phyloP scores from a whole-genome alignment of 257 asterid species.

The Rubia yunnanensis region DNA sequence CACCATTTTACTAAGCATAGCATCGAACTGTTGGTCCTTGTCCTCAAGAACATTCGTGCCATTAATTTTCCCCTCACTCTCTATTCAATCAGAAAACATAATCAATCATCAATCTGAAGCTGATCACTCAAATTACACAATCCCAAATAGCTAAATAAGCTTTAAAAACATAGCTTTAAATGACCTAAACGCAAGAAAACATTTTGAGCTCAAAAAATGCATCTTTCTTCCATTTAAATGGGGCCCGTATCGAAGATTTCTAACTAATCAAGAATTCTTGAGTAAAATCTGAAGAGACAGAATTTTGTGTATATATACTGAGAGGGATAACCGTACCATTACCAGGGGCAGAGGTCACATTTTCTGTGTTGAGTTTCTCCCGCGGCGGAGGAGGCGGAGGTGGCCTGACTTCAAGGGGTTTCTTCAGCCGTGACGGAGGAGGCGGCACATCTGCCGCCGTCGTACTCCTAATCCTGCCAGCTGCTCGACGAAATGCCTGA shows the following conservation, averaged over 20 bases:
- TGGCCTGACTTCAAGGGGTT: conserved; percentile 33
- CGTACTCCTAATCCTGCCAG: conserved; percentile 66
- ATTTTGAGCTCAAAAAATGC: background rate
- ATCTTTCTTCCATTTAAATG: background rate
- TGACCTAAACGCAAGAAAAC: background rate
- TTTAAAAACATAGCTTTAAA: background rate
- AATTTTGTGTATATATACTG: background rate
- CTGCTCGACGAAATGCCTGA: conserved; percentile 97
- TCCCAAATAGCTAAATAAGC: background rate
- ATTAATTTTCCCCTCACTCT: conserved; percentile 29
- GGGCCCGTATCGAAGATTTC: background rate
- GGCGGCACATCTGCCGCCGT: conserved; percentile 21
- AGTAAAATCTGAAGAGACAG: background rate
- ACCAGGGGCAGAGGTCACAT: conserved; percentile 38
- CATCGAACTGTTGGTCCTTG: conserved; percentile 64
- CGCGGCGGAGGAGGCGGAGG: conserved; percentile 26
- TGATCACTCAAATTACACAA: background rate
- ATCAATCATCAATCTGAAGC: background rate
- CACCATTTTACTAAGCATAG: conserved; percentile 79
- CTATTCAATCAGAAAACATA: conserved; percentile 18
- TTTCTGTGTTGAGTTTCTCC: conserved; percentile 22
- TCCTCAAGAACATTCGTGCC: conserved; percentile 56
- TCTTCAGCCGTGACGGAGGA: conserved; percentile 42
- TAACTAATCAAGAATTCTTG: background rate
- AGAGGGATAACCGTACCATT: background rate